Base-by-base conservation (phyloP, 1,139 yeast genomes). In the Protomyces lactucae-debilis region DNA sequence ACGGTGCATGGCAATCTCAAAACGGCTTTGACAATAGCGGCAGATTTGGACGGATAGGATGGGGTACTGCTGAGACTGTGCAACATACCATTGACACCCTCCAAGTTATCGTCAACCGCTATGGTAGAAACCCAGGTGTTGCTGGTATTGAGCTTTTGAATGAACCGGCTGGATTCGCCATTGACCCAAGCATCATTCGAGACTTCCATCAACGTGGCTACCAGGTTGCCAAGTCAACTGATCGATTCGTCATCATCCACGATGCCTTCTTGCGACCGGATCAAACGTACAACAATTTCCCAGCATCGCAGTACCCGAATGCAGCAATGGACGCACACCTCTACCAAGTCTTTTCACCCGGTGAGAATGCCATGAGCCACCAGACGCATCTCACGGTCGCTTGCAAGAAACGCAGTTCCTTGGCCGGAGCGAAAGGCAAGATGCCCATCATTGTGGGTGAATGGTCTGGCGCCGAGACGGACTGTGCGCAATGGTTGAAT, bases 1-100 rank as follows among this genome's bases (percentile, higher is more conserved):
- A 93, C 74, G 98, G 98, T 67, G 96, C 90, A 28, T 95, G 97
- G 57, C 98, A 97, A n/a, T 87, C 96, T 25, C 98, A 92, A 76
- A 92, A 92, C 73, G 55, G 98, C 23, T 93, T 91, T 74, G 99
- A 93, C 76, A 92, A 93, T 77, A 89, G 97, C 10, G 99, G 99
- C 36, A 77, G 83, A 68, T 82, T 96, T 71, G 97, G 88, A 72
- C 68, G 73, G 5, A 71, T 82, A 65, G 78, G 78, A 9, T 69
- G 70, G 70, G 86, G 85, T 74, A 73, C 77, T 28, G 72, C 71
- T 25, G 80, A 77, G 54, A 85, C 87, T 71, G 76, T 80, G 52
- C 76, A 81, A 60, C 70, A 80, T 36, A 84, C 93, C 14, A 75
- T 83, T 64, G 77, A 80, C 55, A 86, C 84, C 0, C 66, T 82